These are phyloP conservation scores for Pilatotrama ljubarskyi DNA, from an alignment of 768 basidiomycete species.

Conservation along the genomic window DNA sequence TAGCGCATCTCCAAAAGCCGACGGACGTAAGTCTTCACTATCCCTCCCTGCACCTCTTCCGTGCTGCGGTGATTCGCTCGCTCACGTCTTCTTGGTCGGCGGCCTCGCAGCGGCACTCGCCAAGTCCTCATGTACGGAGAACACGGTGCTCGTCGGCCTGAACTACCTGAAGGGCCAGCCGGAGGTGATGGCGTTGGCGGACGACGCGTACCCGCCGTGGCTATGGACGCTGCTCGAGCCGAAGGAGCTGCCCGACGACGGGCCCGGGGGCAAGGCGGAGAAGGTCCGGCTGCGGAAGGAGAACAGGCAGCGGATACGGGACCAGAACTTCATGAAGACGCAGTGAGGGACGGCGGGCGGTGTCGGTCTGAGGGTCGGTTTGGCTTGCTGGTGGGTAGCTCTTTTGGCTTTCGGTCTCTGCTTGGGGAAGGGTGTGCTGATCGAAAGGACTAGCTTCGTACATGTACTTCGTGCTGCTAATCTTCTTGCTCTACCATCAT, in stretches of 20 bases:
- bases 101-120: constrained; percentile 21
- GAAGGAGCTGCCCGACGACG: constrained; percentile 63
- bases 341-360: constrained; percentile 42
- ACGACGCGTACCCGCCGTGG: constrained; percentile 89
- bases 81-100: background rate
- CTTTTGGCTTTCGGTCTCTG: background rate
- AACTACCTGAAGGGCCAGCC: constrained; percentile 83
- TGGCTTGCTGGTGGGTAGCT: background rate
- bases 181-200: constrained; percentile 72
- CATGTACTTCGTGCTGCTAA: constrained; percentile 12
- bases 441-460: background rate
- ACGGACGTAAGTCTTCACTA: background rate
- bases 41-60: background rate
- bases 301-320: constrained; percentile 72
- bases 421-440: background rate
- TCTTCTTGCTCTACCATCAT: background rate
- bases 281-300: constrained; percentile 52
- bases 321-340: constrained; percentile 83
- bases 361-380: background rate
- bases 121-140: constrained; percentile 65
- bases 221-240: constrained; percentile 76
- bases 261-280: constrained; percentile 68
- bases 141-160: constrained; percentile 76
- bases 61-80: background rate
- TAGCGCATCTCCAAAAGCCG: background rate